Conservation (phyloP, 2,329 filamentous ascomycete genomes). For the Fusarium sp. region DNA sequence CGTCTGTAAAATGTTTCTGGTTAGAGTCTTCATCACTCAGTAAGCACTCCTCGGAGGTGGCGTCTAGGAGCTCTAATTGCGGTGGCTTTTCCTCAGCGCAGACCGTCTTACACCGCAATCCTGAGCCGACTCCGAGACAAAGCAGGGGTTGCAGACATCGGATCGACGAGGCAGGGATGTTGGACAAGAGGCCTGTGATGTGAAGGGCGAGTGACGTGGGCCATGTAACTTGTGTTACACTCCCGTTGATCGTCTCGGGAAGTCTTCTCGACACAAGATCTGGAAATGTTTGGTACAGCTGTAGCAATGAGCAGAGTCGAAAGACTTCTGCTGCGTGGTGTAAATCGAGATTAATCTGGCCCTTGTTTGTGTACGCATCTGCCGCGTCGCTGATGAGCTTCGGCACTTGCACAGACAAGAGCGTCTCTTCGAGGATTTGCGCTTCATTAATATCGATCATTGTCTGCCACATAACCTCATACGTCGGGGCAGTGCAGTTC, state of each 20-base stretch:
- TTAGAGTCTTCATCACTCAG: neutral
- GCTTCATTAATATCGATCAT: constrained; percentile 33
- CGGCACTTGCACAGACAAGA: constrained; percentile 26
- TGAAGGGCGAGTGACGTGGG: constrained; percentile 27
- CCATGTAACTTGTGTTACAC: constrained; percentile 17
- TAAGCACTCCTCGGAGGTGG: neutral
- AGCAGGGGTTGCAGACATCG: constrained; percentile 18
- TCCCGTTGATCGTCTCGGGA: constrained; percentile 25
- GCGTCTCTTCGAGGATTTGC: constrained; percentile 26
- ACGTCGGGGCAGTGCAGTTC: constrained; percentile 26
- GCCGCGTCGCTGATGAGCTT: constrained; percentile 1
- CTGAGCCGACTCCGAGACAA: constrained; percentile 17
- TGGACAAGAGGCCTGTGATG: constrained; percentile 6
- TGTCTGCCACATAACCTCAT: constrained; percentile 33
- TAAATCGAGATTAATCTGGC: constrained; percentile 37
- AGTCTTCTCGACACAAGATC: constrained; percentile 45
- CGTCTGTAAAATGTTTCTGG: neutral
- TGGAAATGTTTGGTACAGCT: constrained; percentile 52
- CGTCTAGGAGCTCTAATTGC: neutral
- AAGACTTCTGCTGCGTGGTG: constrained; percentile 50
- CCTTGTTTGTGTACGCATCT: neutral
- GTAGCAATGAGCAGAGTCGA: constrained; percentile 48
- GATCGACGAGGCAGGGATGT: constrained; percentile 15
- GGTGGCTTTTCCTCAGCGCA: neutral
- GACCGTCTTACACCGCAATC: constrained; percentile 12